Base-by-base conservation (phyloP, 1,284 basidiomycete genomes). In the Marasmius tenuissimus region DNA sequence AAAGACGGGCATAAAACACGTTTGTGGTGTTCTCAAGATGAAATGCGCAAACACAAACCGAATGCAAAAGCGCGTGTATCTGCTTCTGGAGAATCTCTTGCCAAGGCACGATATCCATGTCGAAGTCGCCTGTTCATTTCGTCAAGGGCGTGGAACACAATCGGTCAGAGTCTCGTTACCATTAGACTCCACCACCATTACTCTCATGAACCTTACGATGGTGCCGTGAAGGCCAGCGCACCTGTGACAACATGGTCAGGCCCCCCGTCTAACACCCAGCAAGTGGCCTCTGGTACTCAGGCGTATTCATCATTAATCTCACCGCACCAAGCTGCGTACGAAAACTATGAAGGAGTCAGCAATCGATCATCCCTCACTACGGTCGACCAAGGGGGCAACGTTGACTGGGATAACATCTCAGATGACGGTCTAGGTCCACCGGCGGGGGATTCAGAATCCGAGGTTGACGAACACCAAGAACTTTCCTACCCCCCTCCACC, bases 21-120 rank as follows among this genome's bases (percentile, higher is more conserved):
- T 47, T 71, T 80, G 12, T 80, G 78, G 78, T 82, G 79, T 66
- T 80, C 79, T 6, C 80, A 80, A 65, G 80, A 82, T 63, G 74
- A 76, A 57, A 75, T 75, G 18, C 76, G 79, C 60, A 73, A 73
- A 57, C 75, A 73, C 14, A 79, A 78, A 66, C 69, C 71, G 66
- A 62, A 68, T 40, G 59, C 65, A 58, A 58, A 75, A 64, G 72
- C 73, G 2, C 73, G 76, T 33, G 65, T 74, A 39, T 71, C 75
- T 11, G 75, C 71, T 58, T 71, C 75, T 40, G 77, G 77, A 37
- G 74, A 77, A 39, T 63, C 68, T 2, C 69, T 77, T 58, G 76
- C 77, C 2, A 80, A 79, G 63, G 66, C 70, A 18, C 71, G 78
- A 34, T 82, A 72, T 67, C 73, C 78, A 16, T 81, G 80, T 65